phyloP scores from a whole-genome alignment of 2,329 filamentous ascomycete species.

The Xylaria sp. region DNA sequence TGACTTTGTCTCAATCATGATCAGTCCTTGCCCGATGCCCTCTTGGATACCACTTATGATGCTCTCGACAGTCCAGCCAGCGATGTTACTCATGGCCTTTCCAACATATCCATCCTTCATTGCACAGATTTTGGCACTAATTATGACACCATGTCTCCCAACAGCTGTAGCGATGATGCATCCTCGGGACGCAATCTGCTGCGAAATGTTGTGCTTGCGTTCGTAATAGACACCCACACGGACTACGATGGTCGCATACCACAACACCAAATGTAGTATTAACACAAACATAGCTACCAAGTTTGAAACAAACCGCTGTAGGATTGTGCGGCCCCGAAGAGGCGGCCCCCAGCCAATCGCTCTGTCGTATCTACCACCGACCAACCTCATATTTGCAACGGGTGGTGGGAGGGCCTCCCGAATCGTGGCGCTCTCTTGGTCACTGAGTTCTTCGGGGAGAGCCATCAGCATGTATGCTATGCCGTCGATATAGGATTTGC shows the following conservation, averaged over 20 bases:
- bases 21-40: slow-evolving; percentile 53
- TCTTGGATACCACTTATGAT: slow-evolving; percentile 71
- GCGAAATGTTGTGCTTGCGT: slow-evolving; percentile 67
- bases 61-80: slow-evolving; percentile 66
- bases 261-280: slow-evolving; percentile 64
- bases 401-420: slow-evolving; percentile 55
- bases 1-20: slow-evolving; percentile 33
- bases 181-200: slow-evolving; percentile 58
- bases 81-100: slow-evolving; percentile 58
- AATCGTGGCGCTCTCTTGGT: slow-evolving; percentile 58
- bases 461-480: slow-evolving; percentile 68
- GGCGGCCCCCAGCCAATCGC: slow-evolving; percentile 23
- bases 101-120: slow-evolving; percentile 71
- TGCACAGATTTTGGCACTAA: slow-evolving; percentile 61
- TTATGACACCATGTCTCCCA: slow-evolving; percentile 55
- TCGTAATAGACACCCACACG: slow-evolving; percentile 65
- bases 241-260: slow-evolving; percentile 57
- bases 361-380: slow-evolving; percentile 3
- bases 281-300: slow-evolving; percentile 64
- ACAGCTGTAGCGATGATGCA: slow-evolving; percentile 59
- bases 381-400: slow-evolving; percentile 25
- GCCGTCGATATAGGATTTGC: slow-evolving; percentile 68
- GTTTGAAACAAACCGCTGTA: slow-evolving; percentile 64
- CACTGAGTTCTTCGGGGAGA: slow-evolving; percentile 62
- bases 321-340: slow-evolving; percentile 44